Conservation (phyloP, 192 early-diverging fungal genomes). For the Allomyces javanicus region DNA sequence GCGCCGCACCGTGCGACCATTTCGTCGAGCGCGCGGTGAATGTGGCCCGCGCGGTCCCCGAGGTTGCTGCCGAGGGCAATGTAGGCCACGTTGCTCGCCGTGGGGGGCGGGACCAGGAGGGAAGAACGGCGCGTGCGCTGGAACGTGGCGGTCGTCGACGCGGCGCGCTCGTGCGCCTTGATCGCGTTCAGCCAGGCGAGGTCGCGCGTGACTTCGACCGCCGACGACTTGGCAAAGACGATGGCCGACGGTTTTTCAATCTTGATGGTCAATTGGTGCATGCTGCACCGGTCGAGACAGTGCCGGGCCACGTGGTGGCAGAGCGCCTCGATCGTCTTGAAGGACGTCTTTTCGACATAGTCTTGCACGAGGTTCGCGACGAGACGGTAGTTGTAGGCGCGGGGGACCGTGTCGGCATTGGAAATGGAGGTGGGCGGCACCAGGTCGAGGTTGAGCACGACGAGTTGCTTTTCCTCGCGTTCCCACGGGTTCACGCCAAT, state of each 20-base stretch:
- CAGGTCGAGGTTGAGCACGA: slow-evolving; percentile 60
- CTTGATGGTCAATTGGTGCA: slow-evolving; percentile 69
- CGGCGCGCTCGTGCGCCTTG: background rate
- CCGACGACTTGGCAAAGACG: slow-evolving; percentile 72
- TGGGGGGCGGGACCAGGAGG: background rate
- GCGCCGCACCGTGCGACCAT: slow-evolving; percentile 23
- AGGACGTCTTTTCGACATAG: slow-evolving; percentile 67
- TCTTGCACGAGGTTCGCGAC: slow-evolving; percentile 57
- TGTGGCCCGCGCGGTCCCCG: slow-evolving; percentile 59
- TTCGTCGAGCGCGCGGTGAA: slow-evolving; percentile 45
- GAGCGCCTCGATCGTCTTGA: slow-evolving; percentile 91
- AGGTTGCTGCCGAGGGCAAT: slow-evolving; percentile 83
- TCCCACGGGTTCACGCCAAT: slow-evolving; percentile 95
- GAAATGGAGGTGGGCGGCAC: slow-evolving; percentile 14
- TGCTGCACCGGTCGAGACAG: slow-evolving; percentile 55
- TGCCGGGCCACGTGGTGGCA: slow-evolving; percentile 59
- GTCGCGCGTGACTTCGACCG: slow-evolving; percentile 72
- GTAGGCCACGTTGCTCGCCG: slow-evolving; percentile 29
- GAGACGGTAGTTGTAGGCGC: slow-evolving; percentile 71
- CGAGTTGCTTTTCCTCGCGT: slow-evolving; percentile 76
- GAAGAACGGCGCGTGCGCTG: background rate
- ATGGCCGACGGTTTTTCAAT: slow-evolving; percentile 92
- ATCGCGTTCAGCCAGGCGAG: slow-evolving; percentile 1
- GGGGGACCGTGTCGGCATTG: slow-evolving; percentile 38
- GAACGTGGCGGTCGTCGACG: background rate